Evolutionary conservation across 306 rosid species (phyloP).

Genomic region (Gynostemma pentaphyllum): DNA sequence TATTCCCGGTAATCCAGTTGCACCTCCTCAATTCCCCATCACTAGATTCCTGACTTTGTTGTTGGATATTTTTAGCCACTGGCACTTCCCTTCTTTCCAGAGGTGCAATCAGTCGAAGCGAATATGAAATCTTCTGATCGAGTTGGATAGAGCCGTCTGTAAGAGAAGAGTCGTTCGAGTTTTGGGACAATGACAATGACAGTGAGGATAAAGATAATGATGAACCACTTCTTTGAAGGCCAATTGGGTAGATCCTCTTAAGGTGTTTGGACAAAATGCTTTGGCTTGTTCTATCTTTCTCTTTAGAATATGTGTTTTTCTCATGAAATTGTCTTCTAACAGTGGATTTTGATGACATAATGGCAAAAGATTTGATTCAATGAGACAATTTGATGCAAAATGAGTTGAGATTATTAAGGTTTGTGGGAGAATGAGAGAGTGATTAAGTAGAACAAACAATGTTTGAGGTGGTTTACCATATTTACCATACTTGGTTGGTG

Average conservation of each 20-base stretch:
- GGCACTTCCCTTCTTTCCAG: slow-evolving; percentile 37
- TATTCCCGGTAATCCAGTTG: slow-evolving; percentile 72
- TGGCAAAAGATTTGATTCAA: neutral
- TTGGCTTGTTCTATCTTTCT: slow-evolving; percentile 41
- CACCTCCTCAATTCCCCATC: slow-evolving; percentile 62
- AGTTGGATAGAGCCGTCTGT: slow-evolving; percentile 52
- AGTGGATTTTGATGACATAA: slow-evolving; percentile 35
- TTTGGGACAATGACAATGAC: slow-evolving; percentile 71
- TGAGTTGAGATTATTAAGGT: slow-evolving; percentile 19
- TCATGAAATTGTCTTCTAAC: slow-evolving; percentile 46
- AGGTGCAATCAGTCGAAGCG: slow-evolving; percentile 57
- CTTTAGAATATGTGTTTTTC: slow-evolving; percentile 36
- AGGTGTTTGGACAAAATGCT: slow-evolving; percentile 39
- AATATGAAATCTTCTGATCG: slow-evolving; percentile 59
- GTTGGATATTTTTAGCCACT: slow-evolving; percentile 27
- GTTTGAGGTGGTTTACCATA: slow-evolving; percentile 9
- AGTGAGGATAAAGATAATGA: slow-evolving; percentile 52
- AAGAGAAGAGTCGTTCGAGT: slow-evolving; percentile 72
- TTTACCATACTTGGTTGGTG: slow-evolving; percentile 48
- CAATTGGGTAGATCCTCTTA: slow-evolving; percentile 88
- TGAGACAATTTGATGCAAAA: slow-evolving; percentile 2
- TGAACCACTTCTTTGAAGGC: slow-evolving; percentile 72
- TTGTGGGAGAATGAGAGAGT: slow-evolving; percentile 5
- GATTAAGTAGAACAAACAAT: neutral
- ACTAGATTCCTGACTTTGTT: slow-evolving; percentile 21